These are phyloP conservation scores for Apophysomyces trapeziformis DNA, from an alignment of 371 early-diverging fungal genomes.

Conservation along the genomic window DNA sequence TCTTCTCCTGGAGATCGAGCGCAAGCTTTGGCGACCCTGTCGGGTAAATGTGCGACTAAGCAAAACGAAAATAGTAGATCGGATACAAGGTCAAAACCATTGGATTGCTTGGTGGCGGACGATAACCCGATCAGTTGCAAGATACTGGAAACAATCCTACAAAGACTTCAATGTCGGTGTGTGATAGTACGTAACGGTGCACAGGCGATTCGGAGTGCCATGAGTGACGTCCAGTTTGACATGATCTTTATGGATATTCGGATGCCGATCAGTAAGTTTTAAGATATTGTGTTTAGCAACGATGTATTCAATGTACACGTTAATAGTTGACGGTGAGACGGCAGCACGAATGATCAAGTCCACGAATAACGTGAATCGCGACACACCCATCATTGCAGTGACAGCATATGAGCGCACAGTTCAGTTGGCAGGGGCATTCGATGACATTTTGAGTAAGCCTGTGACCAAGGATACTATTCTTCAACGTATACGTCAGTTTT, in stretches of 20 bases:
- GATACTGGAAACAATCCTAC: slow-evolving; percentile 84
- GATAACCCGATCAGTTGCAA: slow-evolving; percentile 90
- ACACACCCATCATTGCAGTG: slow-evolving; percentile 77
- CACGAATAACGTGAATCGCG: slow-evolving; percentile 78
- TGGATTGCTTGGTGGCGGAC: slow-evolving; percentile 79
- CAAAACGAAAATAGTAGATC: slow-evolving; percentile 1
- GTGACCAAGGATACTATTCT: slow-evolving; percentile 67
- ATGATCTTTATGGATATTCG: slow-evolving; percentile 93
- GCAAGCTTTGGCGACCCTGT: slow-evolving; percentile 1
- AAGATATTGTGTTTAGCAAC: neutral
- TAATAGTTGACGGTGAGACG: slow-evolving; percentile 84
- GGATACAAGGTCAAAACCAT: slow-evolving; percentile 18
- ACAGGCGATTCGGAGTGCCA: slow-evolving; percentile 86
- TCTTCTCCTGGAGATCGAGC: slow-evolving; percentile 23
- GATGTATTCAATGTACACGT: neutral
- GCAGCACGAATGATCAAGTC: slow-evolving; percentile 95
- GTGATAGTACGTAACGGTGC: slow-evolving; percentile 88
- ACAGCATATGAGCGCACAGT: slow-evolving; percentile 71
- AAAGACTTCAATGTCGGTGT: slow-evolving; percentile 74
- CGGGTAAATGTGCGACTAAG: neutral
- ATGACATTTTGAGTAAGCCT: slow-evolving; percentile 75
- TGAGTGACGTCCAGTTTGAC: slow-evolving; percentile 88
- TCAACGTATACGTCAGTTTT: slow-evolving; percentile 52
- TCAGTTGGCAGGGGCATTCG: slow-evolving; percentile 64
- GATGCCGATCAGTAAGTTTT: slow-evolving; percentile 87